Evolutionary conservation across 2,329 filamentous ascomycete genomes (phyloP), one percentile per base, ranked within the genome.

Genomic region (Capronia americana): DNA sequence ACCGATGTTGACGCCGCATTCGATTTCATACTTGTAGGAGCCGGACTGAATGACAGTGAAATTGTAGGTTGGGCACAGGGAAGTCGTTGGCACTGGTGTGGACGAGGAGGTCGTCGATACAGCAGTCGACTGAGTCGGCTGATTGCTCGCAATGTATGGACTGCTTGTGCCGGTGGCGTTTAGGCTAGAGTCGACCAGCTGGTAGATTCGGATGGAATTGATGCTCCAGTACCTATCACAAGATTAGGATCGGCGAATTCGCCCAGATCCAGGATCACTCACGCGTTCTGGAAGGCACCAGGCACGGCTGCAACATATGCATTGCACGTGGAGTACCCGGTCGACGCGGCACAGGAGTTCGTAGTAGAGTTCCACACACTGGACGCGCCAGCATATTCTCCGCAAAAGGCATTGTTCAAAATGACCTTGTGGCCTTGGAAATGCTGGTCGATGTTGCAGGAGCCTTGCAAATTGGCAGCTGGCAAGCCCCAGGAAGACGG

Each of bases 401-500:
- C 92, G 77, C 92, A 96, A 74, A 94, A 90, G 3, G 89, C 88
- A 0, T 87, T 93, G 79, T 95, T 88, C 77, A 95, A 88, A 69
- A 93, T 63, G 66, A 96, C 86, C 70, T 87, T 85, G 80, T 94
- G 86, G 65, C 89, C 78, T 70, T 81, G 79, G 80, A 96, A 93
- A 76, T 88, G 83, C 1, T 77, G 64, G 61, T 86, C 81, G 69
- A 93, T 89, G 72, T 91, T 79, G 78, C 92, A 96, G 60, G 82
- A 83, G 1, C 85, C 84, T 14, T 82, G 79, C 79, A 94, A 94
- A 44, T 82, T 82, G 4, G 89, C 90, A 24, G 51, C 48, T 20
- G 82, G 81, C 6, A 72, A 71, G 26, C 80, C 78, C 82, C 82
- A 84, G 6, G 66, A 68, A 10, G 69, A 72, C 0, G 81, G 80